phyloP scores from a whole-genome alignment of 441 rosid genomes.

The Sinapis alba region DNA sequence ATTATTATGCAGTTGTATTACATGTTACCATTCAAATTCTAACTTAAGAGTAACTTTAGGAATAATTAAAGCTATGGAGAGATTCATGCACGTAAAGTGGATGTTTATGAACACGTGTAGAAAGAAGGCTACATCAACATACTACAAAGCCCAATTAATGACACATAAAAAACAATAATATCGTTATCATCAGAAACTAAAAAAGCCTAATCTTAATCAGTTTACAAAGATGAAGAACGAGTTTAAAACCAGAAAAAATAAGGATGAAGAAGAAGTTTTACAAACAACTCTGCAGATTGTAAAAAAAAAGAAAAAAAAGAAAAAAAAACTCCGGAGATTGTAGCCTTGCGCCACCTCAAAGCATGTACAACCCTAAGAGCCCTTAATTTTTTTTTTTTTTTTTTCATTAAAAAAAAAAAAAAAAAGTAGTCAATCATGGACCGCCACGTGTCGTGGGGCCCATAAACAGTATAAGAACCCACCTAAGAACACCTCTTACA shows the following conservation, averaged over 20 bases:
- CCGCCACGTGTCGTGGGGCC: too few relatives aligned
- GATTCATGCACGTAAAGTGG: conserved; percentile 43
- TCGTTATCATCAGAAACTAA: conserved; percentile 14
- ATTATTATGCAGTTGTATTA: too few relatives aligned
- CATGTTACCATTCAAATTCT: too few relatives aligned
- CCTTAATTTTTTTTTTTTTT: too few relatives aligned
- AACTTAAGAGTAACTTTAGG: conserved; percentile 40
- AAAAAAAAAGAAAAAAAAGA: too few relatives aligned
- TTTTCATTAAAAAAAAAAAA: too few relatives aligned
- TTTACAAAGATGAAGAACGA: not conserved
- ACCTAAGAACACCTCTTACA: too few relatives aligned
- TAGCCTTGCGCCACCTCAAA: not conserved
- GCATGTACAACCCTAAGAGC: too few relatives aligned
- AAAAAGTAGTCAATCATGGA: too few relatives aligned
- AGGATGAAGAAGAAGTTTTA: not conserved
- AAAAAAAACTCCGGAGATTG: too few relatives aligned
- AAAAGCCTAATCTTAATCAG: conserved; percentile 34
- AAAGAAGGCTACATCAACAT: conserved; percentile 32
- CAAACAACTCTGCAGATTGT: not conserved
- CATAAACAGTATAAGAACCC: too few relatives aligned
- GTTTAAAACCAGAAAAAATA: not conserved
- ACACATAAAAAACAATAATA: conserved; percentile 8
- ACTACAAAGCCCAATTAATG: conserved; percentile 43
- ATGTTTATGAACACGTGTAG: conserved; percentile 51
- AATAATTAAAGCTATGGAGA: conserved; percentile 48